These are phyloP conservation scores for Globisporangium viniferum DNA, from an alignment of 352 stramenopile species.

Conservation along the genomic window DNA sequence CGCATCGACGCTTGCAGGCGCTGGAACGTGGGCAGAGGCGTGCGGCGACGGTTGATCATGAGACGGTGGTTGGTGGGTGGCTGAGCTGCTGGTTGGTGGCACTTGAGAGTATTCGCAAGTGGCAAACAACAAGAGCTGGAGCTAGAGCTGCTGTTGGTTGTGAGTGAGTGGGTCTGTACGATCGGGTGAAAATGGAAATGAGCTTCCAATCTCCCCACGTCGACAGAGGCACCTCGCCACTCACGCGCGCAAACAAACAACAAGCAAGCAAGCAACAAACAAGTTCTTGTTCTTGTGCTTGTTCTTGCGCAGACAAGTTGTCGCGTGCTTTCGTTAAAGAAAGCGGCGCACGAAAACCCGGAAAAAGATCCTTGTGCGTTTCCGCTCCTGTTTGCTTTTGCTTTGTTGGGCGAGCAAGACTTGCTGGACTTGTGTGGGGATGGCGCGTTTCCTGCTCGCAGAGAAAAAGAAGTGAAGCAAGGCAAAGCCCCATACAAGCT, in stretches of 20 bases:
- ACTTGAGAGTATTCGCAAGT: neutral
- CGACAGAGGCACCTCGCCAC: neutral
- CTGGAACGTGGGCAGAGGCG: constrained; percentile 42
- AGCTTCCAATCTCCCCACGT: constrained; percentile 7
- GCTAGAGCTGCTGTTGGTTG: neutral
- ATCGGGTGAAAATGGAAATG: constrained; percentile 3
- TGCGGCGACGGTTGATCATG: constrained; percentile 46
- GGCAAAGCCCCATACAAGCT: neutral
- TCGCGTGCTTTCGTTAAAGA: constrained; percentile 10
- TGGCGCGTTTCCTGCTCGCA: neutral
- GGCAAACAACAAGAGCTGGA: neutral
- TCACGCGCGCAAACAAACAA: neutral
- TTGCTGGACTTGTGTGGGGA: neutral
- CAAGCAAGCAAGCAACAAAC: neutral
- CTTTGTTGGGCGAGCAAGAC: neutral
- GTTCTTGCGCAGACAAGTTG: constrained; percentile 2
- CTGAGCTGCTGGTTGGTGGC: neutral
- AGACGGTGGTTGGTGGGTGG: constrained; percentile 5
- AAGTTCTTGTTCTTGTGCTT: neutral
- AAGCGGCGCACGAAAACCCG: constrained; percentile 4
- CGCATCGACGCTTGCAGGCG: constrained; percentile 47
- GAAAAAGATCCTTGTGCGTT: neutral
- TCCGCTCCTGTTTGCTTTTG: constrained; percentile 1
- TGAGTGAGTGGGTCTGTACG: neutral
- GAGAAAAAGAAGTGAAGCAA: constrained; percentile 3